Percentiles rank a stretch among this genome's conserved stretches.
Conservation (phyloP, 1,139 yeast genomes). For the Saccharomyces hybrid region DNA sequence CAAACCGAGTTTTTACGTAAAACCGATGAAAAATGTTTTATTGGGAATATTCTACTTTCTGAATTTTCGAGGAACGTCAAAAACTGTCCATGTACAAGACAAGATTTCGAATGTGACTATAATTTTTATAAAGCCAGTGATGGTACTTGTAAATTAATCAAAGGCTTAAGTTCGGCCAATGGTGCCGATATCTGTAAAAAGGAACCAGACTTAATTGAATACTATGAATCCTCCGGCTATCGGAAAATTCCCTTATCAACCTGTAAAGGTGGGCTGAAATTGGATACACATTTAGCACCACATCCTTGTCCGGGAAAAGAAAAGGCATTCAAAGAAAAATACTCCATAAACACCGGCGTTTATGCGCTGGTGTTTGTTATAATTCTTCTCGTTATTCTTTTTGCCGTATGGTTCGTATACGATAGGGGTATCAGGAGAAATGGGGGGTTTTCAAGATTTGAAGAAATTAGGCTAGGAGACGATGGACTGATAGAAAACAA, state of each 20-base stretch:
- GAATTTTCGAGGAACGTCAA: constrained; percentile 50
- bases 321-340: constrained; percentile 51
- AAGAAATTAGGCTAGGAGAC: constrained; percentile 79
- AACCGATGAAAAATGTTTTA: constrained; percentile 62
- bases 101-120: constrained; percentile 91
- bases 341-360: constrained; percentile 36
- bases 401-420: constrained; percentile 65
- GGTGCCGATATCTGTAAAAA: constrained; percentile 55
- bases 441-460: constrained; percentile 73
- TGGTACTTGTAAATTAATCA: constrained; percentile 78
- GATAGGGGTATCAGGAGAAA: constrained; percentile 74
- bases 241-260: constrained; percentile 67
- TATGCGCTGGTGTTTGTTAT: constrained; percentile 24
- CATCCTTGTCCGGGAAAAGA: constrained; percentile 76
- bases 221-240: constrained; percentile 74
- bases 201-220: constrained; percentile 51
- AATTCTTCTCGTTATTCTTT: constrained; percentile 48
- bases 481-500: constrained; percentile 65
- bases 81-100: constrained; percentile 78
- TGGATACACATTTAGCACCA: constrained; percentile 59
- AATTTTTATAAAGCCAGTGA: constrained; percentile 64
- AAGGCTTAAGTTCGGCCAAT: constrained; percentile 62
- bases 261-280: constrained; percentile 60
- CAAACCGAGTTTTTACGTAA: constrained; percentile 72
- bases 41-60: constrained; percentile 69